Base-by-base conservation (phyloP, 805 yeast species). In the Candida chauliodis region DNA sequence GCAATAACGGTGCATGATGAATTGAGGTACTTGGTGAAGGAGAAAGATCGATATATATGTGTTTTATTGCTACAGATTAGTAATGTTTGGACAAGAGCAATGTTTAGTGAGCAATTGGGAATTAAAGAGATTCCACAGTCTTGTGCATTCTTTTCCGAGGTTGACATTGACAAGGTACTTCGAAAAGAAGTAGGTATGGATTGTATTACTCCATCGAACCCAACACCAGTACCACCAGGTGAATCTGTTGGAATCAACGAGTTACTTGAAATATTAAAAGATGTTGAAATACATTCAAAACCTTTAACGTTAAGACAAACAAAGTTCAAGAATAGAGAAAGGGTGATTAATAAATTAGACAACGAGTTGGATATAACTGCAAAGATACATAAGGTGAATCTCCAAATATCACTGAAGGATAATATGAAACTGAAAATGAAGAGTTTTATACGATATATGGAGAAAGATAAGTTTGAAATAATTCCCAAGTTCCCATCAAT, bases 1-100 rank as follows among this genome's bases (percentile, higher is more conserved):
- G 68, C 83, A 46, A 69, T 93, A 8, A 88, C 98, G 0, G 96
- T 93, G 16, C 99, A 93, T 58, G 99, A 93, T 59, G 99, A 93
- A 58, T 76, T 93, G 40, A 68, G 99, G 43, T 93, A 81, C 53
- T 55, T 93, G 46, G 86, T 79, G 1, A 76, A 79, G 38, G 81
- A 83, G 18, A 77, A 79, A 43, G 93, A 93, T 50, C 74, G 75
- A 50, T 85, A 85, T 50, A 71, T 78, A 45, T 84, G 83, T 4
- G 95, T 95, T 0, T 67, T 89, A 65, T 78, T 95, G 1, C 66
- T 93, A 34, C 99, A 93, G 55, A 75, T 95, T 15, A 77, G 93
- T 37, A 95, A 95, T 57, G 53, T 91, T 3, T 93, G 99, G 99
- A 91, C 98, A 0, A 71, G 99, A 43, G 95, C 95, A 0, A 83